Percentiles rank a stretch among this genome's conserved stretches.
Conservation (phyloP, 129 eudicot species). For the Pulicaria dysenterica region DNA sequence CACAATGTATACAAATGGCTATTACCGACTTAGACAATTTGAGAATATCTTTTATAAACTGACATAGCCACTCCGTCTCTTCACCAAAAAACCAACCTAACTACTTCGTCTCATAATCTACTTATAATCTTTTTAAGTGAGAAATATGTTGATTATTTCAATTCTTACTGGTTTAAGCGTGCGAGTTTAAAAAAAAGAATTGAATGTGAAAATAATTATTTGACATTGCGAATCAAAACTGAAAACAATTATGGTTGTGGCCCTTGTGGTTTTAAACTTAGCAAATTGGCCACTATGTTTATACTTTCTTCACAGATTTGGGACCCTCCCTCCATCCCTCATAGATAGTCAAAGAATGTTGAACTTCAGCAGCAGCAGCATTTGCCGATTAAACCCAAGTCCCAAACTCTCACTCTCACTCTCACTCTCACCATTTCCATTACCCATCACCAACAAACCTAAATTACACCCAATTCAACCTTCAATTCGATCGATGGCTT, state of each 20-base stretch:
- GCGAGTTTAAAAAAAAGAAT: too few species aligned
- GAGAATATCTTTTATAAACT: too few species aligned
- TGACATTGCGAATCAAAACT: too few species aligned
- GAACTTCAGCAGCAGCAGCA: conserved; percentile 15
- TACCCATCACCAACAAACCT: conserved; percentile 21
- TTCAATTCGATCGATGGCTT: conserved; percentile 27
- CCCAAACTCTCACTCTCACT: conserved; percentile 15
- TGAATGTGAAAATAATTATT: too few species aligned
- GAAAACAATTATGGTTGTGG: background rate
- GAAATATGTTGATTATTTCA: too few species aligned
- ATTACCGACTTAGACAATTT: too few species aligned
- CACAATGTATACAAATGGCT: too few species aligned
- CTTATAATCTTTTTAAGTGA: too few species aligned
- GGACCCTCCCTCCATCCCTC: background rate
- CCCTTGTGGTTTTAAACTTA: background rate
- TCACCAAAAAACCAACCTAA: too few species aligned
- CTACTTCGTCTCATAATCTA: too few species aligned
- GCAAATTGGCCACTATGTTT: background rate
- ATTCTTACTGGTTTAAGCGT: too few species aligned
- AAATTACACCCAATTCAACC: conserved; percentile 16
- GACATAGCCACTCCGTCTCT: too few species aligned
- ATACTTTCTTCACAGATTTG: background rate
- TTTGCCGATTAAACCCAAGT: conserved; percentile 30
- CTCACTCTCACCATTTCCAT: conserved; percentile 19
- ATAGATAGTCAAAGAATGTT: conserved; percentile 3